Evolutionary conservation across 1,139 yeast genomes (phyloP).

Genomic region (Yamadazyma siamensis): DNA sequence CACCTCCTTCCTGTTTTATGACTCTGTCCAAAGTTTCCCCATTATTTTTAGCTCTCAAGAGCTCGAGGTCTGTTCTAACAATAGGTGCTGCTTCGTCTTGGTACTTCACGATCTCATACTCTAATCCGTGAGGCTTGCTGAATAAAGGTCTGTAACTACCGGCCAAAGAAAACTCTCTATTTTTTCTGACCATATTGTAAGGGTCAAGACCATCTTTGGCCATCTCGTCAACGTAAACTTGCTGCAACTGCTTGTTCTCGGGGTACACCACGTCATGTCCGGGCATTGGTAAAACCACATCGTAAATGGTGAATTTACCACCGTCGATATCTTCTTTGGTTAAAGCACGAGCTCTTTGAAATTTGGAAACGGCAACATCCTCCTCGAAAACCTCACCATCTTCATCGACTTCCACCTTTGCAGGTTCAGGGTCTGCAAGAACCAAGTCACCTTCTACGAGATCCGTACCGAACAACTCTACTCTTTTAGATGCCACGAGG

Average conservation of each 20-base stretch:
- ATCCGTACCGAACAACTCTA: conserved; percentile 64
- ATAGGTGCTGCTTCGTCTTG: conserved; percentile 62
- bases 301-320: conserved; percentile 65
- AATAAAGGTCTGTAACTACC: conserved; percentile 86
- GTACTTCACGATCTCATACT: conserved; percentile 64
- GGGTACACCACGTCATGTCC: conserved; percentile 91
- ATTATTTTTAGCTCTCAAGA: conserved; percentile 45
- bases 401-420: conserved; percentile 29
- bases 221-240: conserved; percentile 74
- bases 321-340: conserved; percentile 68
- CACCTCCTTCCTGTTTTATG: conserved; percentile 32
- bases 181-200: conserved; percentile 74
- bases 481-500: conserved; percentile 72
- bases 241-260: conserved; percentile 52
- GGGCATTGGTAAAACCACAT: conserved; percentile 89
- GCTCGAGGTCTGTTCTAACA: conserved; percentile 78
- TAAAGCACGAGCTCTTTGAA: conserved; percentile 62
- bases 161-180: conserved; percentile 84
- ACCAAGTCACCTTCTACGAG: conserved; percentile 86
- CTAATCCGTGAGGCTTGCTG: conserved; percentile 61
- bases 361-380: conserved; percentile 55
- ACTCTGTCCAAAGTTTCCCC: conserved; percentile 18
- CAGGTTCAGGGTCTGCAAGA: conserved; percentile 29
- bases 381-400: conserved; percentile 55
- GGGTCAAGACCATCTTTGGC: conserved; percentile 80